A percentile compares a stretch with the other conserved stretches of the same genome.
Conservation (phyloP, 768 basidiomycete species). For the Mycena sanguinolenta region DNA sequence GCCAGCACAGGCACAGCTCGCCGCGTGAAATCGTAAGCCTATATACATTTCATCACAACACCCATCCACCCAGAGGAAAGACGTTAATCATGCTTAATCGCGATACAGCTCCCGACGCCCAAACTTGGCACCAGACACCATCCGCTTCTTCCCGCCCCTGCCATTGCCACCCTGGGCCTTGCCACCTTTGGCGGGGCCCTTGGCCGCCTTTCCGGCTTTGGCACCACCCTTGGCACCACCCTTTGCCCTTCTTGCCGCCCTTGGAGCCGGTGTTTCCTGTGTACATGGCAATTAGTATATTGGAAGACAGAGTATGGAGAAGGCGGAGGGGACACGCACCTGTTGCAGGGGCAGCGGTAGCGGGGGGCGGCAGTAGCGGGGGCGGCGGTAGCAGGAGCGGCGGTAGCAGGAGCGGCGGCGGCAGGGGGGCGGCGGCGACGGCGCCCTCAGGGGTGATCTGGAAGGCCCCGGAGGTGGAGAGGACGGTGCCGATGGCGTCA, state of each 20-base stretch:
- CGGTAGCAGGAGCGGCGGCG: background rate
- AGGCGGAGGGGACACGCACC: too few relatives aligned
- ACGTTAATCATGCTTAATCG: too few relatives aligned
- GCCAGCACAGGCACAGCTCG: too few relatives aligned
- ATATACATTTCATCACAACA: too few relatives aligned
- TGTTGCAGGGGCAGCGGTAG: too few relatives aligned
- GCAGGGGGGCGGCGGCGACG: background rate
- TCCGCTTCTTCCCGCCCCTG: background rate
- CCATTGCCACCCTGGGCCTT: too few relatives aligned
- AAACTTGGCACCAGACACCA: background rate
- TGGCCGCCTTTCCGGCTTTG: background rate
- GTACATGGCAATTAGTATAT: too few relatives aligned
- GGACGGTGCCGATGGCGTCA: constrained; percentile 2
- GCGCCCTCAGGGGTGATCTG: background rate
- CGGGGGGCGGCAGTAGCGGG: background rate
- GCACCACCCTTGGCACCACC: background rate
- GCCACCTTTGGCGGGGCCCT: background rate
- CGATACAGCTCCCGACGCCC: background rate
- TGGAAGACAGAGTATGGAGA: too few relatives aligned
- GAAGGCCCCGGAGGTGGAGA: constrained; percentile 6
- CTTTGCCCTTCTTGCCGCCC: constrained; percentile 4
- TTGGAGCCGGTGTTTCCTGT: too few relatives aligned
- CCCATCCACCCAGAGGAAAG: too few relatives aligned
- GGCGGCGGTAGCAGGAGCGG: too few relatives aligned
- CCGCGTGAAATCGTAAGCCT: background rate